Evolutionary conservation across 2,329 filamentous ascomycete species (phyloP), one percentile per base, ranked within the genome.

Genomic region (Ramichloridium luteum): DNA sequence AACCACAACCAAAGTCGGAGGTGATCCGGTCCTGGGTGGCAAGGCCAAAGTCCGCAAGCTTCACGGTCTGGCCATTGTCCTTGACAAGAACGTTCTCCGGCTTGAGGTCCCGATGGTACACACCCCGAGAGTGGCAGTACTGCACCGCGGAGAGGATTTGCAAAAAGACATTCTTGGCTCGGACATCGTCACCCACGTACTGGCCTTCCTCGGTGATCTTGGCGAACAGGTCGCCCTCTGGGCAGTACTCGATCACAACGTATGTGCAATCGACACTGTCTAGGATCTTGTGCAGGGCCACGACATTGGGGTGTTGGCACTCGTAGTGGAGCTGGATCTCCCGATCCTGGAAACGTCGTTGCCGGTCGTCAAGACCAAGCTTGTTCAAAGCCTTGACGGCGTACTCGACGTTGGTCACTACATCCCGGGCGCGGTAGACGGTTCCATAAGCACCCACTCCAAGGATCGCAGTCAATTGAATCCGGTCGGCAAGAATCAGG

Each of bases 321-420:
- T 85, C 90, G 60, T 93, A 82, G 62, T 98, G 90, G 35, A 96
- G 72, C 49, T 79, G 75, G 55, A 96, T 93, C 62, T 98, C 90
- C 34, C 85, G 72, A 56, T 85, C 79, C 61, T 96, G 90, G 65
- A 93, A 96, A 50, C 78, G 77, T 50, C 77, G 71, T 56, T 96
- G 86, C 46, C 88, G 75, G 48, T 73, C 68, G 61, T 96, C 86
- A 65, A 96, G 67, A 58, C 88, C 90, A 59, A 78, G 70, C 62
- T 93, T 96, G 76, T 84, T 90, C 54, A 98, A 71, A 39, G 86
- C 88, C 69, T 98, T 98, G 54, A 98, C 88, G 43, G 90, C 90
- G 67, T 93, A 98, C 44, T 74, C 77, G 36, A 76, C 71, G 55
- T 80, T 73, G 46, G 77, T 88, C 55, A 78, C 77, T 54, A 88